Evolutionary conservation across 805 yeast genomes (phyloP).

Genomic region (Cyberlindnera veronae): DNA sequence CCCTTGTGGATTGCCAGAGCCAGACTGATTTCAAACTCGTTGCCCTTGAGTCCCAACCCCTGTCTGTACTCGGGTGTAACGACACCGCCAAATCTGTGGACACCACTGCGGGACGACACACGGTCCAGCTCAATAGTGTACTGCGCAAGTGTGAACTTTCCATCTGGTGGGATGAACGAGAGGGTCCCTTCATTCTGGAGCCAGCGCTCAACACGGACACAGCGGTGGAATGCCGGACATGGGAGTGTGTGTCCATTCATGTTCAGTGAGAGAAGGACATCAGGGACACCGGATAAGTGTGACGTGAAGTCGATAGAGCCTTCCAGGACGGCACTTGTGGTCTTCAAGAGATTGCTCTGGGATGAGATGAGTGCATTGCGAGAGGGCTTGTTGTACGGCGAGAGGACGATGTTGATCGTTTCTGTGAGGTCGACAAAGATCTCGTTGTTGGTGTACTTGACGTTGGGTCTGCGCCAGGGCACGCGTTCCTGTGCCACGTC

Average conservation of each 20-base stretch:
- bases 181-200: constrained; percentile 41
- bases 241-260: constrained; percentile 46
- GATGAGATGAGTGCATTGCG: background rate
- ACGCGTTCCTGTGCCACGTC: constrained; percentile 27
- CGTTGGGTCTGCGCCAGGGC: constrained; percentile 80
- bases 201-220: constrained; percentile 60
- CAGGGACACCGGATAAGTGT: constrained; percentile 76
- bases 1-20: constrained; percentile 36
- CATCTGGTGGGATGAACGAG: constrained; percentile 88
- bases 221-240: constrained; percentile 65
- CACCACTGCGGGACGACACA: constrained; percentile 14
- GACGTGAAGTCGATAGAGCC: constrained; percentile 66
- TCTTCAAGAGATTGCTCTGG: constrained; percentile 29
- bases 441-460: constrained; percentile 77
- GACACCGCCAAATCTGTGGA: constrained; percentile 25
- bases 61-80: constrained; percentile 30
- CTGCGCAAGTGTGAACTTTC: constrained; percentile 55
- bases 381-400: constrained; percentile 19
- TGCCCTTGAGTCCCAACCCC: constrained; percentile 33
- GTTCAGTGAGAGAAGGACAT: constrained; percentile 54
- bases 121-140: constrained; percentile 55
- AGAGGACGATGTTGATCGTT: constrained; percentile 50
- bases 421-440: constrained; percentile 82
- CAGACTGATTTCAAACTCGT: constrained; percentile 37
- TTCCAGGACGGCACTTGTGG: constrained; percentile 49